Conservation (phyloP, 768 basidiomycete genomes). For the Amanita brunnescens region DNA sequence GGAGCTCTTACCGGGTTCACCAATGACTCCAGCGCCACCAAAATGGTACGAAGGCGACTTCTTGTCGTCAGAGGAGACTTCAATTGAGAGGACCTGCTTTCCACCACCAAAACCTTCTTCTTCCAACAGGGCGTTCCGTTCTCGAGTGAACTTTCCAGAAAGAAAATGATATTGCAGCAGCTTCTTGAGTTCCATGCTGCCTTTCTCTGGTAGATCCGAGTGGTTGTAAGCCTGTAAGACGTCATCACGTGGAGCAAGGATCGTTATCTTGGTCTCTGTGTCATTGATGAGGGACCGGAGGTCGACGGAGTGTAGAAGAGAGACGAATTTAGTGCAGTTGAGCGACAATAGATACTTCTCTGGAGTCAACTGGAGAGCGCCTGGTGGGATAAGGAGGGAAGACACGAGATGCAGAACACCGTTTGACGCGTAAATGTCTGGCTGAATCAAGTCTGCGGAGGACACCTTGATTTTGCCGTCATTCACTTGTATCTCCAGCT, state of each 20-base stretch:
- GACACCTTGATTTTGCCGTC: conserved; percentile 48
- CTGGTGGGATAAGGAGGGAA: conserved; percentile 69
- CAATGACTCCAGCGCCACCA: conserved; percentile 74
- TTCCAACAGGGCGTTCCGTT: conserved; percentile 63
- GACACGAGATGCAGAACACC: conserved; percentile 91
- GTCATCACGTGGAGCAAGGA: conserved; percentile 87
- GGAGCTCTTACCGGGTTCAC: conserved; percentile 55
- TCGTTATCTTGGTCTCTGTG: conserved; percentile 65
- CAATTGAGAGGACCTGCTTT: conserved; percentile 63
- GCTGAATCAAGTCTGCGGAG: conserved; percentile 51
- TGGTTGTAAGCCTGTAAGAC: conserved; percentile 54
- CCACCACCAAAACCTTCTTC: conserved; percentile 62
- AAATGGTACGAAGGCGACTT: conserved; percentile 53
- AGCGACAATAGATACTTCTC: conserved; percentile 93
- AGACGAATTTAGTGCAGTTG: conserved; percentile 87
- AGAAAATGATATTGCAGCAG: conserved; percentile 87
- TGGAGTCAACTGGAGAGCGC: conserved; percentile 73
- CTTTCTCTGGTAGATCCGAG: conserved; percentile 51
- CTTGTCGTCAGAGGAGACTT: conserved; percentile 45
- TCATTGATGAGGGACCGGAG: conserved; percentile 65
- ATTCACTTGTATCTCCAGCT: conserved; percentile 50
- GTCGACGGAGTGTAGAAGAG: conserved; percentile 76
- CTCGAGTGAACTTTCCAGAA: conserved; percentile 69
- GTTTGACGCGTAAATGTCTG: conserved; percentile 89
- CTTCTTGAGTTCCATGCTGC: conserved; percentile 61